phyloP scores from a whole-genome alignment of 441 rosid species.

The Populus hybrid region DNA sequence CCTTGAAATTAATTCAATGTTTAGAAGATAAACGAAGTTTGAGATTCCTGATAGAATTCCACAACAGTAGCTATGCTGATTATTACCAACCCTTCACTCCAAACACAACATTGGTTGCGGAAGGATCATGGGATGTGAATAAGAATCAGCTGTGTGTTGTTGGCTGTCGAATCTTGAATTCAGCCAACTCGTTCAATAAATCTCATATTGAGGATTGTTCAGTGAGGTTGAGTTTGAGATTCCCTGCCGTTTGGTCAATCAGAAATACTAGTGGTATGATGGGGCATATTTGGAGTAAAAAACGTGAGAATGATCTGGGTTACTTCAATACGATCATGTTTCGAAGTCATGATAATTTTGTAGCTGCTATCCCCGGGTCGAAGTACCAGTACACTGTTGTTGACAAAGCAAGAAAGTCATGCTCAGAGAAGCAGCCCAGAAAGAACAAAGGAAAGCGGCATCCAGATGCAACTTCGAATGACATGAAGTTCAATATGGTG shows the following conservation, averaged over 20 bases:
- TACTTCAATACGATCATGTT: slow-evolving; percentile 48
- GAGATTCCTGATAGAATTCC: slow-evolving; percentile 29
- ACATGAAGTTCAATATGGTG: slow-evolving; percentile 57
- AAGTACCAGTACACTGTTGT: slow-evolving; percentile 52
- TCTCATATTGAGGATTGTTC: slow-evolving; percentile 64
- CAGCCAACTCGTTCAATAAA: slow-evolving; percentile 29
- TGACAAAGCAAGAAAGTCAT: slow-evolving; percentile 34
- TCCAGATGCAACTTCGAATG: slow-evolving; percentile 51
- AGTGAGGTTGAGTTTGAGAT: slow-evolving; percentile 57
- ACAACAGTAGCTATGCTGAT: slow-evolving; percentile 10
- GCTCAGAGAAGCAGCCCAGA: slow-evolving; percentile 29
- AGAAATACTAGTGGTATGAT: slow-evolving; percentile 34
- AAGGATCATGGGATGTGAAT: slow-evolving; percentile 64
- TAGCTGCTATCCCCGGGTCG: slow-evolving; percentile 36
- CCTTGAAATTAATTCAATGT: slow-evolving; percentile 22
- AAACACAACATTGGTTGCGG: slow-evolving; percentile 49
- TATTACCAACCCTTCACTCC: slow-evolving; percentile 42
- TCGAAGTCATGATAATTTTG: slow-evolving; percentile 22
- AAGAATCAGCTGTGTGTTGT: slow-evolving; percentile 52
- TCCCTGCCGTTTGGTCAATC: slow-evolving; percentile 56
- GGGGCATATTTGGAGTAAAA: slow-evolving; percentile 65
- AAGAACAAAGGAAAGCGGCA: slow-evolving; percentile 37
- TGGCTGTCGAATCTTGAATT: slow-evolving; percentile 61
- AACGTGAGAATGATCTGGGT: slow-evolving; percentile 33
- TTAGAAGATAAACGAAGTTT: slow-evolving; percentile 15